phyloP scores from a whole-genome alignment of 345 rosid species.

The Syzygium aqueum region DNA sequence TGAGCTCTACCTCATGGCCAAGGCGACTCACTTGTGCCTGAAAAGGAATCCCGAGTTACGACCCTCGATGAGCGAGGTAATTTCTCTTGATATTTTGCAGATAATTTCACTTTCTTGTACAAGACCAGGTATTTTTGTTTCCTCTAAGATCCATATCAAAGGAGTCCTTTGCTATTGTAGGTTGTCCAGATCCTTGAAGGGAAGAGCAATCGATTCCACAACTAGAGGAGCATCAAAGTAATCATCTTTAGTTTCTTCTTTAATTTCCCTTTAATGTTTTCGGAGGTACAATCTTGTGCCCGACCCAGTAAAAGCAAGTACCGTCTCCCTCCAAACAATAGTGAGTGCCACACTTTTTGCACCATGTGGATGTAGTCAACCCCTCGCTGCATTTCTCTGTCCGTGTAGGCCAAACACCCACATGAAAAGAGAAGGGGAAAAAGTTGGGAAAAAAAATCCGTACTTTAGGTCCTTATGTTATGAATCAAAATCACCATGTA shows the following conservation, averaged over 20 bases:
- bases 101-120: neutral
- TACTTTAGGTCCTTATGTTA: neutral
- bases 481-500: neutral
- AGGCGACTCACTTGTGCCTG: conserved; percentile 27
- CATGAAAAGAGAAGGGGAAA: neutral
- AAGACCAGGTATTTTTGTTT: neutral
- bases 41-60: conserved; percentile 43
- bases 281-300: neutral
- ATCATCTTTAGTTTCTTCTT: neutral
- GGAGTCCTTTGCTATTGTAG: conserved; percentile 6
- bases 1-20: conserved; percentile 36
- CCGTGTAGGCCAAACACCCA: neutral
- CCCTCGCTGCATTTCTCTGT: neutral
- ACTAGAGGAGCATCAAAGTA: conserved; percentile 1
- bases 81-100: neutral
- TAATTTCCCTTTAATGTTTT: neutral
- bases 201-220: conserved; percentile 15
- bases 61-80: conserved; percentile 54
- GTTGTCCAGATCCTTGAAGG: conserved; percentile 47
- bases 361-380: neutral
- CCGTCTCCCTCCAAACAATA: neutral
- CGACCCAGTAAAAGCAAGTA: neutral
- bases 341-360: neutral
- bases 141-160: neutral
- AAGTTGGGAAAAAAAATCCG: neutral